phyloP scores from a whole-genome alignment of 225 moss, liverwort and hornwort species.

The Bryum argenteum region DNA sequence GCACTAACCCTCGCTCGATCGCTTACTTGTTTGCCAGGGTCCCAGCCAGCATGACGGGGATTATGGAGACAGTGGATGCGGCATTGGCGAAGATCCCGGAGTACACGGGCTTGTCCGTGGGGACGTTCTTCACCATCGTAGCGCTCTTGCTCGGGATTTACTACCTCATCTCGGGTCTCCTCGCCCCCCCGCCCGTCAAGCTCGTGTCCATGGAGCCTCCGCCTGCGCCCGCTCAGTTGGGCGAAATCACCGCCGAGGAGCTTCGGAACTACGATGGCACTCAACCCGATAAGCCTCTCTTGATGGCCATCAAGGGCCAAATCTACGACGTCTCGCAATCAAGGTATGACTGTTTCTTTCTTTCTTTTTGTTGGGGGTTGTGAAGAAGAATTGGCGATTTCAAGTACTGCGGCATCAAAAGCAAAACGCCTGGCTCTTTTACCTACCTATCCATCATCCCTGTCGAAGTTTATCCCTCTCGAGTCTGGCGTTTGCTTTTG shows the following conservation, averaged over 20 bases:
- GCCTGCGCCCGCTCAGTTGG: constrained; percentile 44
- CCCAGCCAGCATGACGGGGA: constrained; percentile 19
- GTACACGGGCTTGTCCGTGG: constrained; percentile 46
- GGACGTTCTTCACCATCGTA: constrained; percentile 48
- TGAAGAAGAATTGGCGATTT: constrained; percentile 20
- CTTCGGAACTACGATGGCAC: constrained; percentile 48
- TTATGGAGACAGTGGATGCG: constrained; percentile 31
- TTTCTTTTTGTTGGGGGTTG: constrained; percentile 13
- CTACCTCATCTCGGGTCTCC: constrained; percentile 36
- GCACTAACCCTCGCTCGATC: no score
- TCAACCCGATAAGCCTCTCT: constrained; percentile 40
- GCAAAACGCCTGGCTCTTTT: constrained; percentile 11
- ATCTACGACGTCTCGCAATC: constrained; percentile 69
- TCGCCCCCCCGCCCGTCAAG: constrained; percentile 34
- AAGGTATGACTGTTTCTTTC: constrained; percentile 28
- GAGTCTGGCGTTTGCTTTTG: constrained; percentile 38
- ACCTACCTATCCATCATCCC: not conserved
- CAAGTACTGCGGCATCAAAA: constrained; percentile 28
- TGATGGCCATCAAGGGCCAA: constrained; percentile 66
- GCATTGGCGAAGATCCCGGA: constrained; percentile 38
- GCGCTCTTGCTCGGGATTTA: constrained; percentile 41
- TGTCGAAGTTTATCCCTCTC: not conserved
- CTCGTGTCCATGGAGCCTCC: constrained; percentile 19
- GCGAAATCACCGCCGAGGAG: constrained; percentile 49
- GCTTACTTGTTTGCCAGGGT: not conserved